Conservation (phyloP, 345 rosid species). For the Populus simonii region DNA sequence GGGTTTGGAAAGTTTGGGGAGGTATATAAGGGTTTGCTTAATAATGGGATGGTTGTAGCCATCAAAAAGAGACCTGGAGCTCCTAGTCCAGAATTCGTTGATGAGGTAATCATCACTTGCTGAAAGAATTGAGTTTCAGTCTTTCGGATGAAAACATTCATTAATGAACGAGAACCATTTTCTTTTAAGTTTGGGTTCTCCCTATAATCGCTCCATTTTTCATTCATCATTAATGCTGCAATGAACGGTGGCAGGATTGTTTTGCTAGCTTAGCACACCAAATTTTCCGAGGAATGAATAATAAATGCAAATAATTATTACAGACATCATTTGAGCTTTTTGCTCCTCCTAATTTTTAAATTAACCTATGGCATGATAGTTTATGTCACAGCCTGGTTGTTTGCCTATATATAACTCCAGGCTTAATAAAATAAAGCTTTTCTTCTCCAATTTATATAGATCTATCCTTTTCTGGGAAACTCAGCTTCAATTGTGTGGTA, state of each 20-base stretch:
- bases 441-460: not conserved
- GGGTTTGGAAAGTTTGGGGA: slow-evolving; percentile 90
- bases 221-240: not conserved
- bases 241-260: not conserved
- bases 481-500: not conserved
- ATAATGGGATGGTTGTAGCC: slow-evolving; percentile 88
- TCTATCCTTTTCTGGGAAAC: not conserved
- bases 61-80: slow-evolving; percentile 72
- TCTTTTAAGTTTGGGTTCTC: not conserved
- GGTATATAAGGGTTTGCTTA: slow-evolving; percentile 88
- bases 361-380: not conserved
- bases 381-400: not conserved
- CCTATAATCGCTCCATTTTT: not conserved
- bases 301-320: slow-evolving; percentile 2
- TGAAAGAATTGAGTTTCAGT: not conserved
- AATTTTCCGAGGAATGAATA: not conserved
- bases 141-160: not conserved
- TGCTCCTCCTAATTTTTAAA: not conserved
- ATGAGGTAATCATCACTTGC: slow-evolving; percentile 54
- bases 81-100: slow-evolving; percentile 71
- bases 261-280: slow-evolving; percentile 4
- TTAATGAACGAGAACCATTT: not conserved
- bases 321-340: not conserved
- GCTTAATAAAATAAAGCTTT: not conserved
- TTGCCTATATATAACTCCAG: not conserved